Evolutionary conservation across 352 stramenopile genomes (phyloP).

Genomic region (Globisporangium mamillatum): DNA sequence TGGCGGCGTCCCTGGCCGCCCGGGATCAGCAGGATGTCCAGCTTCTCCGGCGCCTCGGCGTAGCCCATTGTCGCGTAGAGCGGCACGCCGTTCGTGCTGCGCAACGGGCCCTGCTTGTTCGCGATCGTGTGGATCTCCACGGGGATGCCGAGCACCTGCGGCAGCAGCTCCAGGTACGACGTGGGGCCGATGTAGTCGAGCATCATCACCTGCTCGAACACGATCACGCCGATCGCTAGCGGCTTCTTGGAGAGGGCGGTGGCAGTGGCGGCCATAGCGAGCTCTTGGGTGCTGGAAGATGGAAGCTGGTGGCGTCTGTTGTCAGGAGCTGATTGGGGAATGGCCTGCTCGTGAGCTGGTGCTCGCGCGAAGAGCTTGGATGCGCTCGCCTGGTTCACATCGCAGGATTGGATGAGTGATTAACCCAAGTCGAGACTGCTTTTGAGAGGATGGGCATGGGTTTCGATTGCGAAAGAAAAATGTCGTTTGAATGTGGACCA

Average conservation of each 20-base stretch:
- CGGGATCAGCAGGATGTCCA: slow-evolving; percentile 24
- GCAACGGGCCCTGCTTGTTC: slow-evolving; percentile 29
- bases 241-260: slow-evolving; percentile 2
- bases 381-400: not conserved
- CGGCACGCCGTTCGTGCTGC: slow-evolving; percentile 30
- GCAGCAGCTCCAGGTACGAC: slow-evolving; percentile 58
- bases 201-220: slow-evolving; percentile 58
- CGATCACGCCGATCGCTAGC: slow-evolving; percentile 49
- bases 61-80: slow-evolving; percentile 26
- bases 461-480: too few relatives aligned
- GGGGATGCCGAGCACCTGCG: slow-evolving; percentile 29
- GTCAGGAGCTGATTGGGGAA: not conserved
- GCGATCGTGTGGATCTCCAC: slow-evolving; percentile 58
- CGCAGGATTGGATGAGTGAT: not conserved
- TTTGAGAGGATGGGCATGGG: too few relatives aligned
- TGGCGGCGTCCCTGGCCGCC: slow-evolving; percentile 14
- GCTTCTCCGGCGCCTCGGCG: slow-evolving; percentile 19
- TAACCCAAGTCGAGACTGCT: not conserved
- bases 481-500: too few relatives aligned
- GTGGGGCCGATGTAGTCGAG: slow-evolving; percentile 60
- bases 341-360: not conserved
- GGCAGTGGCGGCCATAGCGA: not conserved
- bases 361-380: not conserved
- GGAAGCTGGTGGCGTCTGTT: not conserved
- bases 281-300: not conserved